These are phyloP conservation scores for Tuber borchii DNA, from an alignment of 495 filamentous ascomycete species.

Conservation along the genomic window DNA sequence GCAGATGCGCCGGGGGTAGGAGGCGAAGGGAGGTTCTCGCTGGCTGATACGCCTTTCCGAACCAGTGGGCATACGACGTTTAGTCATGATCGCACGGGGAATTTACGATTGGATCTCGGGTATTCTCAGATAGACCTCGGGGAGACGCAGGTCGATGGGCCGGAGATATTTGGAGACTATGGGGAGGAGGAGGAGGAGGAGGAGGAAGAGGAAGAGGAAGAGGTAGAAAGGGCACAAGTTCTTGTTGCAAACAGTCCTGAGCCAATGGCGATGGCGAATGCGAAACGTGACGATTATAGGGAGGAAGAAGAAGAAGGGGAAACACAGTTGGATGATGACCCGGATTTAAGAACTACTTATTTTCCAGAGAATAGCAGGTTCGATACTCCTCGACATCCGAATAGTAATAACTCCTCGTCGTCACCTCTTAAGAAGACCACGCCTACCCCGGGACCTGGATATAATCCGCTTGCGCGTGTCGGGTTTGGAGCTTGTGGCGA, in stretches of 20 bases:
- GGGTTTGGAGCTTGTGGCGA: slow-evolving; percentile 4
- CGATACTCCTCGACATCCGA: slow-evolving; percentile 8
- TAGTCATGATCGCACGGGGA: slow-evolving; percentile 28
- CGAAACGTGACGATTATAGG: background rate
- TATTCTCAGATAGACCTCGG: slow-evolving; percentile 30
- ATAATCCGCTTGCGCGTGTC: slow-evolving; percentile 19
- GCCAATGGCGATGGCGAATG: background rate
- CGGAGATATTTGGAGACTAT: background rate
- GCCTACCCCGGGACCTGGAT: slow-evolving; percentile 3
- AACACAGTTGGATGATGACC: background rate
- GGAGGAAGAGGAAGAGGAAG: background rate
- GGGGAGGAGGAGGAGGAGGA: background rate
- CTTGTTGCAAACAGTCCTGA: background rate
- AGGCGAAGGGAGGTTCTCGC: slow-evolving; percentile 6
- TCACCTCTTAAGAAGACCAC: slow-evolving; percentile 8
- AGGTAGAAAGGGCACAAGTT: background rate
- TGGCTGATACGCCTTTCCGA: slow-evolving; percentile 5
- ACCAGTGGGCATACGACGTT: background rate
- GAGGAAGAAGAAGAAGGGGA: slow-evolving; percentile 1
- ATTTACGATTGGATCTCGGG: slow-evolving; percentile 18
- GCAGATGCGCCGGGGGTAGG: background rate
- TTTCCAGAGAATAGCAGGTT: slow-evolving; percentile 24
- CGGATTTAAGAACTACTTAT: slow-evolving; percentile 6
- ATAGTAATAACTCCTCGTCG: background rate
- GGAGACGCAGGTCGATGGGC: slow-evolving; percentile 32